These are phyloP conservation scores for Capsella bursapastoris DNA, from an alignment of 345 rosid genomes.

Conservation along the genomic window DNA sequence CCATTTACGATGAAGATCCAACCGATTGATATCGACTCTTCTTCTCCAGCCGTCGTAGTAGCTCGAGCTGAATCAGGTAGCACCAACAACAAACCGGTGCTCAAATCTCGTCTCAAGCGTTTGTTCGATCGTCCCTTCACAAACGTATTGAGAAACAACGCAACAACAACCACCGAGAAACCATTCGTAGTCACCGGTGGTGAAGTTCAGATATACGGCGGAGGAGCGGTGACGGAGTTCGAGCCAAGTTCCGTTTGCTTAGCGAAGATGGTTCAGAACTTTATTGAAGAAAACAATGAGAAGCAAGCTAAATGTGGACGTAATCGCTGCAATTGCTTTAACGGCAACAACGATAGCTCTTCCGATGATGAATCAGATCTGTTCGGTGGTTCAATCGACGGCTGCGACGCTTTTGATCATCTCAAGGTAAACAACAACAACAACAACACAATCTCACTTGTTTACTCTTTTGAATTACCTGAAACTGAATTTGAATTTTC, in stretches of 20 bases:
- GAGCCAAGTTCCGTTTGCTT: conserved; percentile 91
- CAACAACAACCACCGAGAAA: conserved; percentile 55
- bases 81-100: conserved; percentile 58
- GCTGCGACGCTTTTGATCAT: conserved; percentile 57
- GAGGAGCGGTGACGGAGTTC: conserved; percentile 53
- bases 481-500: background rate
- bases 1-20: conserved; percentile 73
- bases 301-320: conserved; percentile 80
- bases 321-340: conserved; percentile 93
- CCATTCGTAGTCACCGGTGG: conserved; percentile 26
- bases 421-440: conserved; percentile 64
- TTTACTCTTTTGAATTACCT: background rate
- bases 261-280: conserved; percentile 88
- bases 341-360: conserved; percentile 73
- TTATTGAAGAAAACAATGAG: conserved; percentile 85
- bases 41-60: conserved; percentile 21
- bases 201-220: conserved; percentile 49
- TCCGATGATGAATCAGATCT: conserved; percentile 84
- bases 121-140: conserved; percentile 74
- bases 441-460: background rate
- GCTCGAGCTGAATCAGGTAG: conserved; percentile 48
- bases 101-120: conserved; percentile 69
- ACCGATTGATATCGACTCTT: conserved; percentile 61
- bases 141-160: conserved; percentile 49
- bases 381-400: conserved; percentile 49